These are phyloP conservation scores for Fragilaria radians DNA, from an alignment of 108 stramenopile species.

Conservation along the genomic window DNA sequence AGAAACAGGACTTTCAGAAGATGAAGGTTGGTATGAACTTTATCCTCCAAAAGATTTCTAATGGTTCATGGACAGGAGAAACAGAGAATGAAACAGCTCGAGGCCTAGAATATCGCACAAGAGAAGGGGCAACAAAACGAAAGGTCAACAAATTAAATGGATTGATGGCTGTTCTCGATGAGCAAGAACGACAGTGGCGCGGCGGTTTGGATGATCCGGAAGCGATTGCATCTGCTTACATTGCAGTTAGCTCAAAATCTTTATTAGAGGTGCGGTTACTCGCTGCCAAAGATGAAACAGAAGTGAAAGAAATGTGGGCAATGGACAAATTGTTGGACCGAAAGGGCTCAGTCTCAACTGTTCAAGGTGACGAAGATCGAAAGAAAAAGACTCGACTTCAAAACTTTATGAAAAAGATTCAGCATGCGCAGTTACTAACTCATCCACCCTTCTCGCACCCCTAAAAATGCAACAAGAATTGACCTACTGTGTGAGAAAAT, in stretches of 20 bases:
- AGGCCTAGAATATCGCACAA: neutral
- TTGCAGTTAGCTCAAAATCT: neutral
- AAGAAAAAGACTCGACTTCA: neutral
- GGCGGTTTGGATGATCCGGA: neutral
- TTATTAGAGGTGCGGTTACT: neutral
- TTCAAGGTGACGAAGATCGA: neutral
- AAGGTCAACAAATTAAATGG: slow-evolving; percentile 1
- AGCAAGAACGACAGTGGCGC: neutral
- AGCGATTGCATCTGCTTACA: neutral
- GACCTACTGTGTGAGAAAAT: too few relatives aligned
- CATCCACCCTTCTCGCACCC: neutral
- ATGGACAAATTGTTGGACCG: neutral
- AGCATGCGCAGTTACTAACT: neutral
- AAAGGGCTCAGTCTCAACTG: neutral
- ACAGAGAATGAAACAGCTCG: neutral
- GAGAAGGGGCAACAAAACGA: neutral
- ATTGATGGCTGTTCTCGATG: neutral
- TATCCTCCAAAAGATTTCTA: neutral
- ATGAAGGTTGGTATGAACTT: neutral
- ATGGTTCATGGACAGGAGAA: neutral
- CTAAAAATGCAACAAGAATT: too few relatives aligned
- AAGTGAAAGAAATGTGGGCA: neutral
- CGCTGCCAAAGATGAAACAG: neutral
- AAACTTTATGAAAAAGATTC: neutral
- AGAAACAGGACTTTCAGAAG: neutral